Base-by-base conservation (phyloP, 1,284 basidiomycete genomes). In the Exsudoporus floridanus region DNA sequence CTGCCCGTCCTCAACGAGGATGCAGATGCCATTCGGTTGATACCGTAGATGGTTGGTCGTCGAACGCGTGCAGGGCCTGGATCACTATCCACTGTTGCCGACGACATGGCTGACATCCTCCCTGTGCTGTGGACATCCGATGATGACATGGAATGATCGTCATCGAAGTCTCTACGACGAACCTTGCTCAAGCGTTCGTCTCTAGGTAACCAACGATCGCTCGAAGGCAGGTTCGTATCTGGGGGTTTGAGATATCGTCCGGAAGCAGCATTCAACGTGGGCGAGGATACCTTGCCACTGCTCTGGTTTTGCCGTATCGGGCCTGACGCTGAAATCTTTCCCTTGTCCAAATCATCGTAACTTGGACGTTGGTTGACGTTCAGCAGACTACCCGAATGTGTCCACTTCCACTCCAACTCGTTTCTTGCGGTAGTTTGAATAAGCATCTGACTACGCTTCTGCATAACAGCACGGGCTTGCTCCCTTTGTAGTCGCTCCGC, bases 401-500 rank as follows among this genome's bases (percentile, higher is more conserved):
- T 61, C 62, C 74, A 77, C 46, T 74, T 77, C 79, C 84, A 88
- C 64, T 87, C 82, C 46, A 86, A 70, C 57, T 84, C 79, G 49
- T 78, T 71, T 49, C 74, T 66, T 47, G 63, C 74, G 23, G 76
- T 74, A 28, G 77, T 77, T 59, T 84, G 80, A 62, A 82, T 82
- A 62, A 85, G 74, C 65, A 92, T 77, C 60, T 86, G 82, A 53
- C 82, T 86, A 65, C 93, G 90, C 76, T 98, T 98, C 68, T 88
- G 85, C 85, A 98, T 90, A 70, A 98, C 96, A 35, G 94, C 94
- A 47, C 96, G 83, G 7, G 96, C 93, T 63, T 96, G 88, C 63
- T 98, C 95, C 62, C 77, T 81, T 61, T 86, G 82, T 64, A 73
- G 82, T 67, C 85, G 84, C 70, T 88, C 83, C 28, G 83, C 85